These are phyloP conservation scores for Phytophthora ramorum DNA, from an alignment of 352 stramenopile genomes.

Conservation along the genomic window DNA sequence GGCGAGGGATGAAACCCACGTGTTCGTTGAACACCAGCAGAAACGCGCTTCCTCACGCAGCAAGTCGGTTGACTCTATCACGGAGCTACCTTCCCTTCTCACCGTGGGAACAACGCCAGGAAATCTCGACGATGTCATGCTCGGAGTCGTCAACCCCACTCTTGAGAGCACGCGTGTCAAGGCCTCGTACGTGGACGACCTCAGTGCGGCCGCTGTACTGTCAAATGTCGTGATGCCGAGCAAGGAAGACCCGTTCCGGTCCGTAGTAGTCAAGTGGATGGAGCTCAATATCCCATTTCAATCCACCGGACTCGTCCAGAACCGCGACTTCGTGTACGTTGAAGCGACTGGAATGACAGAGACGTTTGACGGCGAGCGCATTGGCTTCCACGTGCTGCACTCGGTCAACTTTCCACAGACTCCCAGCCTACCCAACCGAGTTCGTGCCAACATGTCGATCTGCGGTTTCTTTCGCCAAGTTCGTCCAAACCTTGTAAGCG, in stretches of 20 bases:
- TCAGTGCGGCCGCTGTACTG: constrained; percentile 27
- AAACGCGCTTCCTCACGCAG: neutral
- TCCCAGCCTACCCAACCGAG: constrained; percentile 36
- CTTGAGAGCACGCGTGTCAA: constrained; percentile 39
- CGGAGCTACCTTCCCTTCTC: constrained; percentile 25
- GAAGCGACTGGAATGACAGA: constrained; percentile 29
- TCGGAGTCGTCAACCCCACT: constrained; percentile 38
- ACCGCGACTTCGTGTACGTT: constrained; percentile 53
- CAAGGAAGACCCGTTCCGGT: constrained; percentile 28
- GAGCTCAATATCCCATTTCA: constrained; percentile 37
- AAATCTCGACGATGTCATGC: constrained; percentile 45
- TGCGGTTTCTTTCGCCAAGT: constrained; percentile 58
- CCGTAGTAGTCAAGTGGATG: constrained; percentile 44
- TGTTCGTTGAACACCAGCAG: constrained; percentile 31
- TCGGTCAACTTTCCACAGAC: constrained; percentile 26
- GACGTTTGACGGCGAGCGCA: constrained; percentile 31
- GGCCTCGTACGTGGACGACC: constrained; percentile 40
- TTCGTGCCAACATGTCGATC: constrained; percentile 51
- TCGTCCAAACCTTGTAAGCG: constrained; percentile 41
- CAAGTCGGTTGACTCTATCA: neutral
- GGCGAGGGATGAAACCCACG: constrained; percentile 26
- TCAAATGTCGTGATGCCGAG: constrained; percentile 34
- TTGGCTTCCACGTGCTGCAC: constrained; percentile 35
- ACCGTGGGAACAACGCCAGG: constrained; percentile 30
- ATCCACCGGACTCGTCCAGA: constrained; percentile 31